These are phyloP conservation scores for Talaromyces stipitatus DNA, from an alignment of 495 filamentous ascomycete species.

Conservation along the genomic window DNA sequence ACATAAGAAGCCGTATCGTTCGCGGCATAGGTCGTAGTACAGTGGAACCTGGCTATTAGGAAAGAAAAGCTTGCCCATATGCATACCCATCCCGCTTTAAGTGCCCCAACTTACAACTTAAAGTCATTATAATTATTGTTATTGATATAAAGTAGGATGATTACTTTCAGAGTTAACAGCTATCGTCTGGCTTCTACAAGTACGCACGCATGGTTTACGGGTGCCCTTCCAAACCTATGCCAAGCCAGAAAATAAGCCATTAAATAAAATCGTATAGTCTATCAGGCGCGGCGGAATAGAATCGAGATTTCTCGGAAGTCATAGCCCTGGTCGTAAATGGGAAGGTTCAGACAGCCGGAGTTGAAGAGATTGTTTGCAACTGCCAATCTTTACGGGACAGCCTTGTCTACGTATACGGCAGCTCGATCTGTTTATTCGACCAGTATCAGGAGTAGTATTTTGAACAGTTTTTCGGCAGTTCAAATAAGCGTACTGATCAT, in stretches of 20 bases:
- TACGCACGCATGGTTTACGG: too few species aligned
- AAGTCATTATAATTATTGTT: too few species aligned
- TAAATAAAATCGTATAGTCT: slow-evolving; percentile 9
- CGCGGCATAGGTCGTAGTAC: too few species aligned
- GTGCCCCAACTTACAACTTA: too few species aligned
- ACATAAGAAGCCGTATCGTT: too few species aligned
- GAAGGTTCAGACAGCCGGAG: slow-evolving; percentile 9
- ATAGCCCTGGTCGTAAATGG: slow-evolving; percentile 10
- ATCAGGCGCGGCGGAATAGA: slow-evolving; percentile 4
- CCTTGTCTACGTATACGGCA: background rate
- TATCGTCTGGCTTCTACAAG: too few species aligned
- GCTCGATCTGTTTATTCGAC: background rate
- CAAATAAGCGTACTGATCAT: background rate
- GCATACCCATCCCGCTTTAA: too few species aligned
- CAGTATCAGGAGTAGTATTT: background rate
- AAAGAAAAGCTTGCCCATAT: too few species aligned
- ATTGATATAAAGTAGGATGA: too few species aligned
- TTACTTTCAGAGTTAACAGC: too few species aligned
- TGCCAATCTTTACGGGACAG: background rate
- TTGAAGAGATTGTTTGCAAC: slow-evolving; percentile 1
- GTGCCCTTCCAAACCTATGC: slow-evolving; percentile 10
- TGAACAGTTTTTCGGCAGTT: background rate
- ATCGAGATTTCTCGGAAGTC: slow-evolving; percentile 6
- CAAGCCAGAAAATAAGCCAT: slow-evolving; percentile 8
- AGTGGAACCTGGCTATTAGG: too few species aligned